Evolutionary conservation across 257 asterid genomes (phyloP).

Genomic region (Solanum peruvianum): DNA sequence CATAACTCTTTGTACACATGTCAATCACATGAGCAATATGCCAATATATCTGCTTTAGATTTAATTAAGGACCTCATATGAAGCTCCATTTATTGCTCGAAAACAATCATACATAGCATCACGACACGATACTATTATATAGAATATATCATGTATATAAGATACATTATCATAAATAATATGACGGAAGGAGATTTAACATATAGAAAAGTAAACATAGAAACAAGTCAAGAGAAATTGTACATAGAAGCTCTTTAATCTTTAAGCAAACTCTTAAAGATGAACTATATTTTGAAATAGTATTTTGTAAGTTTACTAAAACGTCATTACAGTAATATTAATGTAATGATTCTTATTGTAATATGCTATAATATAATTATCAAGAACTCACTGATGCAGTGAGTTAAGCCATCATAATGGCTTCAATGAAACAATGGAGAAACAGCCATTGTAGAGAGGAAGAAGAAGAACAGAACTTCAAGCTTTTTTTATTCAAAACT

Average conservation of each 20-base stretch:
- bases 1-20: not conserved
- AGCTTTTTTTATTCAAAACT: too few relatives aligned
- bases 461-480: too few relatives aligned
- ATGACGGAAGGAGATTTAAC: too few relatives aligned
- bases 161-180: not conserved
- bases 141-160: not conserved
- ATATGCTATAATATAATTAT: not conserved
- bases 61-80: not conserved
- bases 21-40: not conserved
- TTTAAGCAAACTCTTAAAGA: not conserved
- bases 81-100: not conserved
- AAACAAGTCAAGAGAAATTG: too few relatives aligned
- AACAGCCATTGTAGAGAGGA: too few relatives aligned
- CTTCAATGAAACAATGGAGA: too few relatives aligned
- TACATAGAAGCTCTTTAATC: too few relatives aligned
- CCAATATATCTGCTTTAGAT: not conserved
- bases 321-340: not conserved
- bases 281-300: not conserved
- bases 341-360: not conserved
- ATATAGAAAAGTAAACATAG: not conserved
- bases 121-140: too few relatives aligned
- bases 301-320: not conserved
- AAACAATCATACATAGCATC: not conserved
- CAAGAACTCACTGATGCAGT: too few relatives aligned
- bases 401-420: too few relatives aligned